Percentiles rank a stretch among this genome's conserved stretches.
Evolutionary conservation across 192 early-diverging fungal species (phyloP).

Genomic region (Ambispora gerdemannii): DNA sequence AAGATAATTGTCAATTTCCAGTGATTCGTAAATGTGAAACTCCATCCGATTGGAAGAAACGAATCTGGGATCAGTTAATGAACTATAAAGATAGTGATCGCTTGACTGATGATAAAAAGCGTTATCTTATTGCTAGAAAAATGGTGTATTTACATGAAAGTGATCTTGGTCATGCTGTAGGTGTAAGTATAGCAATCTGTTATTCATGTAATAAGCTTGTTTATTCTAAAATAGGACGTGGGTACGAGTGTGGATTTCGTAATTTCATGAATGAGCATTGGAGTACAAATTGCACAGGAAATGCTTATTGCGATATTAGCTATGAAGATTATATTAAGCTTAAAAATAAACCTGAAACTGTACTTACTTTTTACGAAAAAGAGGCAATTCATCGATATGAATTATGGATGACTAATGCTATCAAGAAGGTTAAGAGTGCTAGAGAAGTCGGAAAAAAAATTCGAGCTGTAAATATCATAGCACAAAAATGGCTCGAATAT

Average conservation of each 20-base stretch:
- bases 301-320: slow-evolving; percentile 5
- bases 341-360: too few relatives aligned
- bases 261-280: too few relatives aligned
- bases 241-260: too few relatives aligned
- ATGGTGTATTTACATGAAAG: too few relatives aligned
- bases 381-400: not conserved
- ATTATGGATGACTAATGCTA: slow-evolving; percentile 15
- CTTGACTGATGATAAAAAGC: not conserved
- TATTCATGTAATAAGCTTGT: not conserved
- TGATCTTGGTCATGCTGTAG: not conserved
- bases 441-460: slow-evolving; percentile 3
- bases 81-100: not conserved
- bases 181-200: too few relatives aligned
- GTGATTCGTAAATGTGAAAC: slow-evolving; percentile 20
- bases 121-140: not conserved
- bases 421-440: not conserved
- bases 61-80: not conserved
- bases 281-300: too few relatives aligned
- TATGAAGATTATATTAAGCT: not conserved
- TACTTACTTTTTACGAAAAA: too few relatives aligned
- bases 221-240: slow-evolving; percentile 1
- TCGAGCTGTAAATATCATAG: too few relatives aligned
- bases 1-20: too few relatives aligned
- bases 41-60: slow-evolving; percentile 17
- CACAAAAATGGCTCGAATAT: too few relatives aligned